Evolutionary conservation across 495 filamentous ascomycete species (phyloP).

Genomic region (Xylaria acuta): DNA sequence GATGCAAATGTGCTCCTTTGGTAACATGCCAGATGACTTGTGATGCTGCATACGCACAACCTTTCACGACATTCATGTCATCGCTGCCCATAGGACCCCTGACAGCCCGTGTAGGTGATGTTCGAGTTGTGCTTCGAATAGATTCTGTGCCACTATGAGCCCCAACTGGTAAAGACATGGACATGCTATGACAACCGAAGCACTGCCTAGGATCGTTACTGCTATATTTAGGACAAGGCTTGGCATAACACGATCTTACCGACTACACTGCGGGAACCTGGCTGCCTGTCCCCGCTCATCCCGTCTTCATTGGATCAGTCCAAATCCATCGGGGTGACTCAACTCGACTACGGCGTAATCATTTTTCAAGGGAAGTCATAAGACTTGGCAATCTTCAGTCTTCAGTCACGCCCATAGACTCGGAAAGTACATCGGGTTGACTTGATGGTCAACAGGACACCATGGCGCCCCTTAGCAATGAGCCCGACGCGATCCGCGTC

Average conservation of each 20-base stretch:
- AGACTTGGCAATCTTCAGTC: background rate
- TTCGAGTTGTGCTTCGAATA: background rate
- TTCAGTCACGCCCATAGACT: background rate
- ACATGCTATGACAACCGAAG: background rate
- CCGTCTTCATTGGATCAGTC: background rate
- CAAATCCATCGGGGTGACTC: background rate
- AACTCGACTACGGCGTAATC: background rate
- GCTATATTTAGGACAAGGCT: background rate
- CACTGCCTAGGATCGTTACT: background rate
- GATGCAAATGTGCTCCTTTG: background rate
- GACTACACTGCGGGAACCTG: background rate
- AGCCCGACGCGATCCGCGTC: slow-evolving; percentile 53
- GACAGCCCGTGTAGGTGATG: too few species aligned
- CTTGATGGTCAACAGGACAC: background rate
- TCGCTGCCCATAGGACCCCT: background rate
- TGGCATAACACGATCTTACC: background rate
- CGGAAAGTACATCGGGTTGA: background rate
- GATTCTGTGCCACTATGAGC: background rate
- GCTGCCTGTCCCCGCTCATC: background rate
- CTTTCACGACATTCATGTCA: background rate
- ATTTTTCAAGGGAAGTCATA: background rate
- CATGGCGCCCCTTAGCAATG: slow-evolving; percentile 54
- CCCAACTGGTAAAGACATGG: background rate
- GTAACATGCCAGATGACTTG: background rate
- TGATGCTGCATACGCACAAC: background rate